Evolutionary conservation across 2,329 filamentous ascomycete species (phyloP).

Genomic region (Aspergillus tanneri): DNA sequence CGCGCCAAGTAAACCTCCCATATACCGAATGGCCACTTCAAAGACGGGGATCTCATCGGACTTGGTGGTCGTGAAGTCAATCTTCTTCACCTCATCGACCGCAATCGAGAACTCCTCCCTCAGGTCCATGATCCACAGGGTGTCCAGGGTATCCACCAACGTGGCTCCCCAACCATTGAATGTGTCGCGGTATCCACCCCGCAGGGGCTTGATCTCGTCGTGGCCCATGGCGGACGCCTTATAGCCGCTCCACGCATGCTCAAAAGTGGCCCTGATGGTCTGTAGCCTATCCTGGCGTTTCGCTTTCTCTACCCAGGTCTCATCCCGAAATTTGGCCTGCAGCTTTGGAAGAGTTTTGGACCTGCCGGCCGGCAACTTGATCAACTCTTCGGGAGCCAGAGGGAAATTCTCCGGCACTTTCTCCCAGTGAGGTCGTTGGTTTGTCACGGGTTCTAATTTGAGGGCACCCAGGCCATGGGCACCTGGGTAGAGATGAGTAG

Average conservation of each 20-base stretch:
- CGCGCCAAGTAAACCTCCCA: conserved; percentile 80
- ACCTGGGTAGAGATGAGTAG: conserved; percentile 4
- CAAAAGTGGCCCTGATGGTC: conserved; percentile 70
- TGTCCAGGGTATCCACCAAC: conserved; percentile 77
- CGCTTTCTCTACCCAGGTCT: conserved; percentile 59
- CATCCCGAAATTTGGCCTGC: conserved; percentile 68
- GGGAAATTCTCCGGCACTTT: conserved; percentile 77
- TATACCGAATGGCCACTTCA: conserved; percentile 86
- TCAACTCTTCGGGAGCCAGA: conserved; percentile 66
- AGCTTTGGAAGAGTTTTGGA: conserved; percentile 72
- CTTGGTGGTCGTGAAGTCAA: conserved; percentile 77
- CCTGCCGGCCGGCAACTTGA: conserved; percentile 69
- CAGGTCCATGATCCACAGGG: conserved; percentile 82
- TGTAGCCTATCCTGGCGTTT: conserved; percentile 64
- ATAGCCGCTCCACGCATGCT: conserved; percentile 80
- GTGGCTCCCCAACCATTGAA: conserved; percentile 93
- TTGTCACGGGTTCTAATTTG: conserved; percentile 25
- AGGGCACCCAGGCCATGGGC: conserved; percentile 36
- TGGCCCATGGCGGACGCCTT: conserved; percentile 76
- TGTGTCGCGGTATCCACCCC: conserved; percentile 67
- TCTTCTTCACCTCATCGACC: conserved; percentile 64
- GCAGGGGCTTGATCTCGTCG: conserved; percentile 78
- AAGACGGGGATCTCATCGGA: conserved; percentile 79
- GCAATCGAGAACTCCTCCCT: conserved; percentile 78
- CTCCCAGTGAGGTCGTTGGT: conserved; percentile 62